A percentile compares a stretch with the other conserved stretches of the same genome.
Evolutionary conservation across 1,284 basidiomycete genomes (phyloP).

Genomic region (Pseudozyma hubeiensis): DNA sequence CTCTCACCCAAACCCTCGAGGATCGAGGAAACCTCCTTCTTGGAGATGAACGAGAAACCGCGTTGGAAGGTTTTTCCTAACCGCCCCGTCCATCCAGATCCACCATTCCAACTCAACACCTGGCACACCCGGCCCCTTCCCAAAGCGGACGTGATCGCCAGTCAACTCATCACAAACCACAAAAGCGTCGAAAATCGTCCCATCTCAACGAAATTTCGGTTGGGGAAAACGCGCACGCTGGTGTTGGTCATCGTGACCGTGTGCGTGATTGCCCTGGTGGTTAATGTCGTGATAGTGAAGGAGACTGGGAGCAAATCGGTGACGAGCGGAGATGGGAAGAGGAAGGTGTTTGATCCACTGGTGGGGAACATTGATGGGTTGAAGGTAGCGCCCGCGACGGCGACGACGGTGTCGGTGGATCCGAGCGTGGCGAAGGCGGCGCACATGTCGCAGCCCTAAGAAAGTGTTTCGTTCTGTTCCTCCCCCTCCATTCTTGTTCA

Average conservation of each 20-base stretch:
- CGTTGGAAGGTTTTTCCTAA: background rate
- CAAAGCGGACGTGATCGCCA: background rate
- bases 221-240: background rate
- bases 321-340: background rate
- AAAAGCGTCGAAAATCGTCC: slow-evolving; percentile 31
- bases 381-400: background rate
- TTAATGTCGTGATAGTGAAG: background rate
- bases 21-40: slow-evolving; percentile 10
- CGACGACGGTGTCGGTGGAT: background rate
- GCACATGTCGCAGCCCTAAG: slow-evolving; percentile 19
- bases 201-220: background rate
- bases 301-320: background rate
- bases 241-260: background rate
- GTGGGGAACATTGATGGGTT: background rate
- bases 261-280: slow-evolving; percentile 1
- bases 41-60: slow-evolving; percentile 26
- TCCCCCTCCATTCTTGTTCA: background rate
- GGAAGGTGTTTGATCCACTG: background rate
- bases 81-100: background rate
- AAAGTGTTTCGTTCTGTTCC: background rate
- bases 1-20: background rate
- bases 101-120: background rate
- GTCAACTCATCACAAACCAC: slow-evolving; percentile 18
- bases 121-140: slow-evolving; percentile 7
- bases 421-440: slow-evolving; percentile 20